These are phyloP conservation scores for Thielaviopsis populi DNA, from an alignment of 2,329 filamentous ascomycete species.

Conservation along the genomic window DNA sequence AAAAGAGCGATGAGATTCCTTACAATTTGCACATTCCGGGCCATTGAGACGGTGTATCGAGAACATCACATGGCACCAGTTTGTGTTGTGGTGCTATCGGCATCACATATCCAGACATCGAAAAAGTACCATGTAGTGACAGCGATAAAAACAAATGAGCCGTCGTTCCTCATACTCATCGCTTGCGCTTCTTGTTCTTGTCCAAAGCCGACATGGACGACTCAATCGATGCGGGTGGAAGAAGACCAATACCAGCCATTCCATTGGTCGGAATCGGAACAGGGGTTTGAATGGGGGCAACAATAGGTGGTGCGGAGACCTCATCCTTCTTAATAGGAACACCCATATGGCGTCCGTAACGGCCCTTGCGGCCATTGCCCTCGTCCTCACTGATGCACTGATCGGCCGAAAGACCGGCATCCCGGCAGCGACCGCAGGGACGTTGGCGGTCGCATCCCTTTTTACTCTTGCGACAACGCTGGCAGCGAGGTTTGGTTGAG, in stretches of 20 bases:
- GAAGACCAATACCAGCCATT: slow-evolving; percentile 22
- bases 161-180: slow-evolving; percentile 25
- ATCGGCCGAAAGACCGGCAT: slow-evolving; percentile 84
- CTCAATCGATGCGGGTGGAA: slow-evolving; percentile 32
- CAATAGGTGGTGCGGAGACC: slow-evolving; percentile 25
- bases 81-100: not conserved
- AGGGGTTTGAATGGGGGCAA: slow-evolving; percentile 14
- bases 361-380: slow-evolving; percentile 88
- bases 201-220: slow-evolving; percentile 26
- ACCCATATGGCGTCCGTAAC: slow-evolving; percentile 63
- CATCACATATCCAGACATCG: not conserved
- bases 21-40: not conserved
- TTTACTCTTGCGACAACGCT: slow-evolving; percentile 98
- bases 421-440: slow-evolving; percentile 86
- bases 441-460: slow-evolving; percentile 96
- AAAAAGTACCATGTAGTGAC: slow-evolving; percentile 6
- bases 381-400: slow-evolving; percentile 97
- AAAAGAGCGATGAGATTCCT: not conserved
- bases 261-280: slow-evolving; percentile 14
- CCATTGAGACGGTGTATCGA: not conserved
- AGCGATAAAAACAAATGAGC: not conserved
- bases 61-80: not conserved
- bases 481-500: slow-evolving; percentile 90
- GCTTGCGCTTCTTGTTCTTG: slow-evolving; percentile 49
- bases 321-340: slow-evolving; percentile 48